Evolutionary conservation across 2,329 filamentous ascomycete species (phyloP).

Genomic region (Sclerotinia subarctica): DNA sequence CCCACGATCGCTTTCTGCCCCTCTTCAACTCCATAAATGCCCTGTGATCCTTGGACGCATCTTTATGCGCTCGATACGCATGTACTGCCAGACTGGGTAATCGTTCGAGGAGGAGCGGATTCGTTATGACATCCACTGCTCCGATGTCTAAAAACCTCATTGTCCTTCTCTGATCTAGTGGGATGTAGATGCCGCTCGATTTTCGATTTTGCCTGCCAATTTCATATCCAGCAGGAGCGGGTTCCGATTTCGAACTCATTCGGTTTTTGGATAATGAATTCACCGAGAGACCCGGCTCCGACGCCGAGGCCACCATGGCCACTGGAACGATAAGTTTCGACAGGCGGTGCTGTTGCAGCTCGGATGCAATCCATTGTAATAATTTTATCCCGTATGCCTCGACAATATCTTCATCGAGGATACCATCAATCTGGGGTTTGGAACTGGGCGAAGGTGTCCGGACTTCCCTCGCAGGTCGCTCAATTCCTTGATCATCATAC

Average conservation of each 20-base stretch:
- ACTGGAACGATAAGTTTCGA: conserved; percentile 50
- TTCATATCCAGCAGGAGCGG: conserved; percentile 20
- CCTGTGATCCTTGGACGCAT: conserved; percentile 69
- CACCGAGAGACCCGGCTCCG: conserved; percentile 32
- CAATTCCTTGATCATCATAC: conserved; percentile 40
- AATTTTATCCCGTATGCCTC: conserved; percentile 49
- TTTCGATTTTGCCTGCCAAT: conserved; percentile 18
- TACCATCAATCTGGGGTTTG: conserved; percentile 41
- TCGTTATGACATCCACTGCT: conserved; percentile 79
- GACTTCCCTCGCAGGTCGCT: conserved; percentile 36
- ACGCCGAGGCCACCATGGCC: conserved; percentile 40
- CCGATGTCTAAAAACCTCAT: conserved; percentile 79
- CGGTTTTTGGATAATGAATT: conserved; percentile 25
- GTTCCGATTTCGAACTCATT: conserved; percentile 26
- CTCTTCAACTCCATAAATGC: conserved; percentile 69
- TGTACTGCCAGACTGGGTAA: conserved; percentile 76
- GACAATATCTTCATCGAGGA: conserved; percentile 41
- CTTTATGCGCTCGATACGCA: conserved; percentile 77
- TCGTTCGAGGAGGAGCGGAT: conserved; percentile 70
- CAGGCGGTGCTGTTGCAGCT: conserved; percentile 48
- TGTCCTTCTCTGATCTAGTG: conserved; percentile 50
- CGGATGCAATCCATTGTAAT: conserved; percentile 47
- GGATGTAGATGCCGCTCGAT: conserved; percentile 36
- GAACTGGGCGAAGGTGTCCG: conserved; percentile 37
- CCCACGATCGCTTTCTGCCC: conserved; percentile 84